phyloP scores from a whole-genome alignment of 2,329 filamentous ascomycete species.

The Xylariaceae sp. region DNA sequence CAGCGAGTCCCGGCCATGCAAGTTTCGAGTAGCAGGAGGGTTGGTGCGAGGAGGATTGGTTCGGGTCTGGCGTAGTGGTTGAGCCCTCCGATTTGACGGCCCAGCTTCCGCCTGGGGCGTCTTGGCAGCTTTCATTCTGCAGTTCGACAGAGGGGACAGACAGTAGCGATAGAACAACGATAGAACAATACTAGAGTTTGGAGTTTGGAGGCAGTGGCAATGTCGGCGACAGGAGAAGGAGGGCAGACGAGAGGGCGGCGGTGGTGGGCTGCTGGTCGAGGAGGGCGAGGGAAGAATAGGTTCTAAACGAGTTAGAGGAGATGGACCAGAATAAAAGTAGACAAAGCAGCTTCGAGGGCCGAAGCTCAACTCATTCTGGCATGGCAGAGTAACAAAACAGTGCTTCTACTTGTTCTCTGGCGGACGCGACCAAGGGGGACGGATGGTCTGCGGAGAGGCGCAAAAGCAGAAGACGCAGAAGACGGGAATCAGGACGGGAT shows the following conservation, averaged over 20 bases:
- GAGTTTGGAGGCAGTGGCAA: neutral
- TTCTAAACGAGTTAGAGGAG: slow-evolving; percentile 17
- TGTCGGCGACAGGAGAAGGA: slow-evolving; percentile 4
- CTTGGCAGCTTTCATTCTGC: slow-evolving; percentile 56
- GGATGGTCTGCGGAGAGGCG: slow-evolving; percentile 25
- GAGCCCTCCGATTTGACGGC: slow-evolving; percentile 55
- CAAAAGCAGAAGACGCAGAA: slow-evolving; percentile 22
- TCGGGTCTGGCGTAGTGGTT: slow-evolving; percentile 64
- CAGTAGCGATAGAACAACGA: slow-evolving; percentile 9
- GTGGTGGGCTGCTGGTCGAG: slow-evolving; percentile 1
- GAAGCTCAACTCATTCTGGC: slow-evolving; percentile 32
- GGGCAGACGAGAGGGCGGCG: neutral
- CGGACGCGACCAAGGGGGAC: slow-evolving; percentile 18
- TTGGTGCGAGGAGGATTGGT: slow-evolving; percentile 61
- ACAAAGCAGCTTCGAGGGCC: slow-evolving; percentile 24
- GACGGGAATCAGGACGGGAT: slow-evolving; percentile 9
- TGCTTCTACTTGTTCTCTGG: slow-evolving; percentile 17
- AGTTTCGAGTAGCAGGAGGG: slow-evolving; percentile 44
- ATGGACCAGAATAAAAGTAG: slow-evolving; percentile 16
- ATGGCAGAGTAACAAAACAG: slow-evolving; percentile 21
- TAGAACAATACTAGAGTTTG: neutral
- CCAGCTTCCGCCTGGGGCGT: slow-evolving; percentile 38
- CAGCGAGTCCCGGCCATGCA: slow-evolving; percentile 45
- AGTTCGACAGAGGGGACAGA: neutral
- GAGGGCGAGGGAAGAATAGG: slow-evolving; percentile 7